Conservation (phyloP, 2,329 filamentous ascomycete genomes). For the Cladophialophora chaetospira region DNA sequence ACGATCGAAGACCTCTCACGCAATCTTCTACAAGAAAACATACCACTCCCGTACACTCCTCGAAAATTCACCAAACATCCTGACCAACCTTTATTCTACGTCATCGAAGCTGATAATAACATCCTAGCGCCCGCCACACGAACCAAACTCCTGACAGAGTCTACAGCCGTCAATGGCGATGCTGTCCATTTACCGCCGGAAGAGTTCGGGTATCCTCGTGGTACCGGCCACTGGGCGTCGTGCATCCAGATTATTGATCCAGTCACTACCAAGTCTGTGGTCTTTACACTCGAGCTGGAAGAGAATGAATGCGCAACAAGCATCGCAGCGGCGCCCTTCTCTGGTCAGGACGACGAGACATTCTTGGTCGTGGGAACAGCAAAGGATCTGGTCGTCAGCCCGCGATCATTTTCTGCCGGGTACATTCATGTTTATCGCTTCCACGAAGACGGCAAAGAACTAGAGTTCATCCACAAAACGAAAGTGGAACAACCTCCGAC, state of each 20-base stretch:
- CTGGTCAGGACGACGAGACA: constrained; percentile 82
- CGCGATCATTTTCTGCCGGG: constrained; percentile 73
- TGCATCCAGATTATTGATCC: constrained; percentile 93
- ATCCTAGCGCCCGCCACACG: constrained; percentile 79
- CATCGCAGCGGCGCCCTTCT: constrained; percentile 79
- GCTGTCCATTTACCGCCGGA: constrained; percentile 69
- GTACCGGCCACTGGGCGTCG: constrained; percentile 86
- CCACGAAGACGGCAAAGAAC: constrained; percentile 77
- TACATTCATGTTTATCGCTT: constrained; percentile 93
- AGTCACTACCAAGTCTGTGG: constrained; percentile 68
- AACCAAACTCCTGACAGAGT: constrained; percentile 72
- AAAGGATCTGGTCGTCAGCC: constrained; percentile 81
- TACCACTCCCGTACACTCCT: constrained; percentile 86
- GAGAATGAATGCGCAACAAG: constrained; percentile 93
- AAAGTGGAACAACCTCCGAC: constrained; percentile 85
- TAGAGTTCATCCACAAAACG: constrained; percentile 97
- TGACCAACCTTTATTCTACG: constrained; percentile 86
- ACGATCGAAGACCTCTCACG: constrained; percentile 83
- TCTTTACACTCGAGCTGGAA: constrained; percentile 77
- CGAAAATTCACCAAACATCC: constrained; percentile 85
- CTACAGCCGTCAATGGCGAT: constrained; percentile 70
- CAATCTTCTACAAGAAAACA: constrained; percentile 82
- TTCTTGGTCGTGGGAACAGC: constrained; percentile 95
- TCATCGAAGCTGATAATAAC: constrained; percentile 91
- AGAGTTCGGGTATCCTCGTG: constrained; percentile 87